Evolutionary conservation across 176 grass and related monocot species (phyloP).

Genomic region (Tillandsia leiboldiana): DNA sequence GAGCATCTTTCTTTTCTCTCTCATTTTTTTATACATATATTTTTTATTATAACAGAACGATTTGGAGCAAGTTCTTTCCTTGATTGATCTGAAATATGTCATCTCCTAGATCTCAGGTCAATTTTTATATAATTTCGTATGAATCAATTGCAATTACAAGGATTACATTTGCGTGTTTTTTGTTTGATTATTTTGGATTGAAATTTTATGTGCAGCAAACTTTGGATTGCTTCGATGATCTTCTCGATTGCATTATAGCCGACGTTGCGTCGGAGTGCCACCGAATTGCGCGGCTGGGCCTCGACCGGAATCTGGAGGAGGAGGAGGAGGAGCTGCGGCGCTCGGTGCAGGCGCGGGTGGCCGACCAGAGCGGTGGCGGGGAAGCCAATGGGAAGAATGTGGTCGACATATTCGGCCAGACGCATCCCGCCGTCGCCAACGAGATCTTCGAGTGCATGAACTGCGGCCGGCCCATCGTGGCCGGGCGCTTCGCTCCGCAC

Average conservation of each 20-base stretch:
- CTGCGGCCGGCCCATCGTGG: constrained; percentile 59
- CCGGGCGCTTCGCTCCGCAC: constrained; percentile 90
- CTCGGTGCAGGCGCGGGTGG: constrained; percentile 40
- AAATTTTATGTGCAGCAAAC: constrained; percentile 28
- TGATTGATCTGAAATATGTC: no score
- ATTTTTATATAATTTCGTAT: no score
- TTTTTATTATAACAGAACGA: no score
- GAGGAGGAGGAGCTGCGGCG: constrained; percentile 82
- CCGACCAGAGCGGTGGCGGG: constrained; percentile 21
- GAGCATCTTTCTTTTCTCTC: no score
- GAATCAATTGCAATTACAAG: no score
- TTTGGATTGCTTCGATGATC: constrained; percentile 69
- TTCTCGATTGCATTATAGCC: constrained; percentile 66
- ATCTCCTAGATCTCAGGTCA: no score
- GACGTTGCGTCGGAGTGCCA: constrained; percentile 93
- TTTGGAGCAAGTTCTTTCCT: no score
- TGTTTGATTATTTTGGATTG: no score
- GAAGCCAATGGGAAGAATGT: constrained; percentile 64
- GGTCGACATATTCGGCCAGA: constrained; percentile 73
- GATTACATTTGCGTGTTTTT: no score
- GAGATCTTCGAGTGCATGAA: constrained; percentile 89
- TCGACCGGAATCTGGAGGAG: constrained; percentile 77
- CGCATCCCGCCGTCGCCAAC: constrained; percentile 59
- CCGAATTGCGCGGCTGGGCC: constrained; percentile 82
- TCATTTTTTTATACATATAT: no score